A percentile compares a stretch with the other conserved stretches of the same genome.
phyloP scores from a whole-genome alignment of 2,329 filamentous ascomycete genomes.

The Ascochyta viciae-villosae region DNA sequence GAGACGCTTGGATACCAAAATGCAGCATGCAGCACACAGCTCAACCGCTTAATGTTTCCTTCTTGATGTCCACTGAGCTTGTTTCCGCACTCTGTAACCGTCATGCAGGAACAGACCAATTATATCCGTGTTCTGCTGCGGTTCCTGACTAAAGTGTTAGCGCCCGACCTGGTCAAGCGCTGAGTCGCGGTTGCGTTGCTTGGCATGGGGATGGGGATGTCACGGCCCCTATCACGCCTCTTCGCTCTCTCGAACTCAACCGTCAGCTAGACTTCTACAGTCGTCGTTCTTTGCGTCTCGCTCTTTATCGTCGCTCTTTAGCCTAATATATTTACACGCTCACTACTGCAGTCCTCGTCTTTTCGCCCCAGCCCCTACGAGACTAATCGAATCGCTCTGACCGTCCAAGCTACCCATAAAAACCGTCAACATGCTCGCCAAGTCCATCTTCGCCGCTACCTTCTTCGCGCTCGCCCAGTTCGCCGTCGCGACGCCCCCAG shows the following conservation, averaged over 20 bases:
- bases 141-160: conserved; percentile 30
- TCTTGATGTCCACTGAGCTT: background rate
- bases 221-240: conserved; percentile 16
- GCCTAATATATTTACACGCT: conserved; percentile 17
- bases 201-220: conserved; percentile 9
- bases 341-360: conserved; percentile 8
- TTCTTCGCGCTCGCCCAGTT: conserved; percentile 35
- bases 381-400: conserved; percentile 1
- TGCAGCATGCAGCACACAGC: background rate
- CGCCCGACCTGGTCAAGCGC: conserved; percentile 15
- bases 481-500: conserved; percentile 32
- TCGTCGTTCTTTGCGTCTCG: conserved; percentile 24
- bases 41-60: background rate
- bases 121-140: conserved; percentile 15
- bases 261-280: conserved; percentile 18
- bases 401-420: background rate
- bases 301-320: conserved; percentile 26
- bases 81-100: conserved; percentile 1
- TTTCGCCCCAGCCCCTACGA: background rate
- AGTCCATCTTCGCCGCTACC: conserved; percentile 35
- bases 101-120: conserved; percentile 25
- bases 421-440: conserved; percentile 37
- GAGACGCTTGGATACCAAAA: conserved; percentile 4
- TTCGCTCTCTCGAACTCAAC: conserved; percentile 15
- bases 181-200: conserved; percentile 2